Base-by-base conservation (phyloP, 2,329 filamentous ascomycete species). In the Colletotrichum tropicale region DNA sequence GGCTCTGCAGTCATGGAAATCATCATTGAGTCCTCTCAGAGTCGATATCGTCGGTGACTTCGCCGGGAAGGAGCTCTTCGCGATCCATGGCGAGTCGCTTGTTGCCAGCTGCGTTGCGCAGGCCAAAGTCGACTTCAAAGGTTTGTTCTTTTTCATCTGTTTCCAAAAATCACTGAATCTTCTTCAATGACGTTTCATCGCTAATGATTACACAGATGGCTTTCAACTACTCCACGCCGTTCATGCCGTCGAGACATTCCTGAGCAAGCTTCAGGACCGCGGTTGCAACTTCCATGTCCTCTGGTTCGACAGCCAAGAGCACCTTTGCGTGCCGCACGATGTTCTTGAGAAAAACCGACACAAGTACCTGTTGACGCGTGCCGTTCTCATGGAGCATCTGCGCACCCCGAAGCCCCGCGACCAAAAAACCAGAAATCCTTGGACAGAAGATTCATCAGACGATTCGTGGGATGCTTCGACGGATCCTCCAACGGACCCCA, bases 1-100 rank as follows among this genome's bases (percentile, higher is more conserved):
- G 34, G 61, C 61, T 16, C 8, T 75, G 12, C 10, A 15, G 2
- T 5, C 13, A 6, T 75, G 73, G 73, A 26, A 72, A 5, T 24
- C n/a, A 5, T 77, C 16, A 16, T 38, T 74, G 24, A 77, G 65
- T 16, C 80, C 84, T 5, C 80, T 81, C 8, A 80, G 77, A n/a
- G 87, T 94, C 32, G 93, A 95, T 78, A 88, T 96, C 4, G 90
- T 95, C 6, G 93, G 94, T 55, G 94, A 96, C 81, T 96, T 94
- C 83, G 93, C 93, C 5, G 94, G 94, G 26, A 91, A 91, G 75
- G 94, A 95, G 80, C 87, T 93, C 13, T 96, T 95, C 81, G 85
- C 93, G 26, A 89, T 96, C 34, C 93, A 96, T 77, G 94, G 94
- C 34, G 93, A 96, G 79, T 93, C 93, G 1, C 83, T 96, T n/a